Percentiles rank a stretch among this genome's conserved stretches.
Conservation (phyloP, 2,329 filamentous ascomycete genomes). For the Aureobasidium sp. region DNA sequence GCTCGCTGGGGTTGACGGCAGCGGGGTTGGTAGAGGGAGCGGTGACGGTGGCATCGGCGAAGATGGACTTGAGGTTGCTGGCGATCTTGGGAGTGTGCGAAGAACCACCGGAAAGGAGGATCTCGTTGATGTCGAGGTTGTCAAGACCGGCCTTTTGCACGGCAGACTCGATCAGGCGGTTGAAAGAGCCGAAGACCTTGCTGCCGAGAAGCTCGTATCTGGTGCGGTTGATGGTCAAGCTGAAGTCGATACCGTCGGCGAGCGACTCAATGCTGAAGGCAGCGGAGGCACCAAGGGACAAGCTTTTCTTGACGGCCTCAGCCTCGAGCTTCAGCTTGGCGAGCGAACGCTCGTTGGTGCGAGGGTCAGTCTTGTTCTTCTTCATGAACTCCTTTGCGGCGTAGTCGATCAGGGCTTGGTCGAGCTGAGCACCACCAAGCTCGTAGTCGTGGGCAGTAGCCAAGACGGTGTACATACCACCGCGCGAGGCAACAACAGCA, state of each 20-base stretch:
- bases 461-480: slow-evolving; percentile 92
- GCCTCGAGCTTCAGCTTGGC: slow-evolving; percentile 90
- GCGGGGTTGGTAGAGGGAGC: slow-evolving; percentile 70
- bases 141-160: slow-evolving; percentile 91
- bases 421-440: slow-evolving; percentile 74
- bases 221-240: slow-evolving; percentile 82
- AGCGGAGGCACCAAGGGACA: slow-evolving; percentile 80
- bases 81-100: slow-evolving; percentile 93
- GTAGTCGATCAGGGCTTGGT: slow-evolving; percentile 88
- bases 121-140: slow-evolving; percentile 86
- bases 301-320: slow-evolving; percentile 83
- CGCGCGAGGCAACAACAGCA: slow-evolving; percentile 79
- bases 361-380: slow-evolving; percentile 85
- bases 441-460: slow-evolving; percentile 95
- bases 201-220: slow-evolving; percentile 83
- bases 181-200: slow-evolving; percentile 84
- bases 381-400: slow-evolving; percentile 99
- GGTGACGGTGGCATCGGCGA: slow-evolving; percentile 74
- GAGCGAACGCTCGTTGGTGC: slow-evolving; percentile 68
- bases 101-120: slow-evolving; percentile 85
- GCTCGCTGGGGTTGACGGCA: slow-evolving; percentile 89
- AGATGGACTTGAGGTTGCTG: slow-evolving; percentile 66
- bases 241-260: slow-evolving; percentile 82
- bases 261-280: slow-evolving; percentile 90
- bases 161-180: slow-evolving; percentile 70